Evolutionary conservation across 495 filamentous ascomycete species (phyloP), one percentile per base, ranked within the genome.

Genomic region (Zalerion maritima): DNA sequence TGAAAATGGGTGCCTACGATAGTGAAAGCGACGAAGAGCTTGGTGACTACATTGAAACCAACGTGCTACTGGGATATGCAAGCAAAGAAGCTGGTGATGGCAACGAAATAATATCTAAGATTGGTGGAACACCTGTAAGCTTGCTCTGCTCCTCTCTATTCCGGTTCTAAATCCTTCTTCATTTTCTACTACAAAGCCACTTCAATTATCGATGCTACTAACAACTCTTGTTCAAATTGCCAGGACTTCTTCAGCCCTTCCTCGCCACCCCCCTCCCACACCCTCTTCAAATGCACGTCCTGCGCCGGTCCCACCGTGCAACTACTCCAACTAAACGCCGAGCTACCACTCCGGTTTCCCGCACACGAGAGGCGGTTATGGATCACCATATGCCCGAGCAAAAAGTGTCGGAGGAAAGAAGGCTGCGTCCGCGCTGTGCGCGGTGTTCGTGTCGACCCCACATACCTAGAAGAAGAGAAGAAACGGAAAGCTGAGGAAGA

Each of bases 61-160:
- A 75, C 40, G 83, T 94, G 4, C 71, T 94, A 1, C 72, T 99
- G 14, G 89, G 89, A 11, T 96, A 92, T 49, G 77, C 86, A 5
- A 81, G 82, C 1, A 73, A 71, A 39, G 80, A 89, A 38, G 50
- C 82, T 4, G 75, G 78, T 19, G 81, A n/a, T n/a, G n/a, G n/a
- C n/a, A n/a, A 83, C 16, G 86, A 99, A 46, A 60, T 64, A n/a
- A 74, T 89, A 42, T 93, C 78, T 49, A 82, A 89, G 31, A 63
- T 99, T 5, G 89, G 89, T 24, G 89, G 89, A 16, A 62, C 53
- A 39, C 85, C 87, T 14, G 91, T 96, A 75, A 30, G 75, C 59
- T 10, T 12, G 13, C 24, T 17, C 5, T n/a, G 24, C 15, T 30
- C n/a, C 31, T 13, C 32, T 31, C 29, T 21, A 17, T 10, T 20